Conservation (phyloP, 345 rosid species). For the Eucalyptus brandiana region DNA sequence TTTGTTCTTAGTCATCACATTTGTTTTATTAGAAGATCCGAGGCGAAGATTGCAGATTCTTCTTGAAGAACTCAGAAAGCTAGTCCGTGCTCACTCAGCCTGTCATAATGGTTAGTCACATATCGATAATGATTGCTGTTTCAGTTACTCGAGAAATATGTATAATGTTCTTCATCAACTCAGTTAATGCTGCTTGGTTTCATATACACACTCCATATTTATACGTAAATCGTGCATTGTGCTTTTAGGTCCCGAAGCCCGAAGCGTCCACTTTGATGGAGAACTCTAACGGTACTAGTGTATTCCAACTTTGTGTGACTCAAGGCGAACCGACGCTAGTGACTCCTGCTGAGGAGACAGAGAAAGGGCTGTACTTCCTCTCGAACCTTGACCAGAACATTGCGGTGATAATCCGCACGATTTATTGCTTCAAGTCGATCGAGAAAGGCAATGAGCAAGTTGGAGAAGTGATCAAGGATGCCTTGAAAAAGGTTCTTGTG, state of each 20-base stretch:
- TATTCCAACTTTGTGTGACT: slow-evolving; percentile 31
- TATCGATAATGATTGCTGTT: neutral
- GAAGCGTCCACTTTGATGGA: slow-evolving; percentile 32
- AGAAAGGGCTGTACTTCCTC: slow-evolving; percentile 68
- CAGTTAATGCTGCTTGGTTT: neutral
- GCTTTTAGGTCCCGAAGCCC: slow-evolving; percentile 29
- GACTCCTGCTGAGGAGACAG: slow-evolving; percentile 57
- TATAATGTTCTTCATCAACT: neutral
- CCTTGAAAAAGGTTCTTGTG: slow-evolving; percentile 67
- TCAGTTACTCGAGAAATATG: neutral
- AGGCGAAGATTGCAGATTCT: neutral
- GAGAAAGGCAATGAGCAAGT: slow-evolving; percentile 50
- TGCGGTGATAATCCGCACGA: slow-evolving; percentile 65
- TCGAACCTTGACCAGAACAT: slow-evolving; percentile 93
- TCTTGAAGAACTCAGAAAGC: neutral
- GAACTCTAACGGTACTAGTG: slow-evolving; percentile 19
- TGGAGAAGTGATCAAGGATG: slow-evolving; percentile 50
- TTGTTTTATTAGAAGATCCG: neutral
- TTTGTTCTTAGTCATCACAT: neutral
- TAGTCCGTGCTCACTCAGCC: neutral
- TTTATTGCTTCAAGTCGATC: slow-evolving; percentile 70
- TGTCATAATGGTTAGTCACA: neutral
- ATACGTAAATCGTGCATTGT: neutral
- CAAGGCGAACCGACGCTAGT: slow-evolving; percentile 48
- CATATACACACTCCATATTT: neutral